Base-by-base conservation (phyloP, 192 early-diverging fungal genomes). In the Umbelopsis vinacea region DNA sequence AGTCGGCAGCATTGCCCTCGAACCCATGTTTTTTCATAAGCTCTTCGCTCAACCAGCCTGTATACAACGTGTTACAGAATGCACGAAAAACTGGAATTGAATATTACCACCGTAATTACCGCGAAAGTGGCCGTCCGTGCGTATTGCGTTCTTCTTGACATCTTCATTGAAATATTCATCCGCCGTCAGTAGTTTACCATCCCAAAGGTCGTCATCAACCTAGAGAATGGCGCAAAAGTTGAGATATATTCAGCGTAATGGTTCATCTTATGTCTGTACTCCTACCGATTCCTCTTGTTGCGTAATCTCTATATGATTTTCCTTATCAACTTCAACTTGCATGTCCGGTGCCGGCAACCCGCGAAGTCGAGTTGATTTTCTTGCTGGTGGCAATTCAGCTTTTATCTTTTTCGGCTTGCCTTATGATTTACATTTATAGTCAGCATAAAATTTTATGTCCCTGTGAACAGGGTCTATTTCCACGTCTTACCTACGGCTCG, bases 21-120 rank as follows among this genome's bases (percentile, higher is more conserved):
- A 93, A 85, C 3, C 84, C 83, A 57, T 92, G 81, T 53, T 84
- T 89, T 47, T 79, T 71, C 68, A 90, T 86, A 12, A 87, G 79
- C 0, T 75, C 86, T 0, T 75, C 74, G 47, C 89, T 87, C 26
- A 91, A 72, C 90, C 91, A 93, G 11, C 91, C 81, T 63, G 45
- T 2, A 5, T 68, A 1, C n/a, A 17, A 52, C 19, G 2, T 69
- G 15, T 45, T 3, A 46, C 0, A 12, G n/a, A 66, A 26, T 23
- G 21, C 1, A 46, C 21, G 2, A 12, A 37, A 0, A 33, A 21
- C 26, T 0, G 10, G 11, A 1, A 15, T 10, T 26, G n/a, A 11
- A 6, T 15, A 22, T 12, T 7, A 15, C 2, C 17, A 45, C 6
- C 21, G 37, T 19, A 22, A 17, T 24, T 23, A 55, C 26, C 37